A percentile compares a stretch with the other conserved stretches of the same genome.
Evolutionary conservation across 805 yeast species (phyloP).

Genomic region (Starmerella etchellsii): DNA sequence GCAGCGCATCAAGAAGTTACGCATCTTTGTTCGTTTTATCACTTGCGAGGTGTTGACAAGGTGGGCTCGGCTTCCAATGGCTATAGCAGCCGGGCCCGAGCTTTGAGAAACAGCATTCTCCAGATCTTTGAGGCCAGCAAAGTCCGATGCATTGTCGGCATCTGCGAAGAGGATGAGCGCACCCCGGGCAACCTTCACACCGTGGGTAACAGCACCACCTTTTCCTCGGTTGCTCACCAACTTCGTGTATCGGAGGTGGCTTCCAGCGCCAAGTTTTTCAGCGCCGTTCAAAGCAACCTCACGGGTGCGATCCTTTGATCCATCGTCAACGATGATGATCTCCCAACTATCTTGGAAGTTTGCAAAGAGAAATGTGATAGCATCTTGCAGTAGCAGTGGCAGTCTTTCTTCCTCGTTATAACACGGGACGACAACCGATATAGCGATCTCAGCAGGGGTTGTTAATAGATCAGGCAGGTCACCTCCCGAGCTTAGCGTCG

Average conservation of each 20-base stretch:
- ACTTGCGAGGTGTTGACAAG: constrained; percentile 94
- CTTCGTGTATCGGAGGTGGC: constrained; percentile 54
- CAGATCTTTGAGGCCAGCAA: constrained; percentile 50
- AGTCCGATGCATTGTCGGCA: constrained; percentile 92
- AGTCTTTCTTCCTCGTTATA: constrained; percentile 73
- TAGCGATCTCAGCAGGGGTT: constrained; percentile 31
- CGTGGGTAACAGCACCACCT: constrained; percentile 95
- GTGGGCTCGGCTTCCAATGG: constrained; percentile 91
- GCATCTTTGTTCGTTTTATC: constrained; percentile 75
- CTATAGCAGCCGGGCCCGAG: constrained; percentile 39
- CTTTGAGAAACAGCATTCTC: constrained; percentile 29
- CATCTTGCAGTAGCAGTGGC: constrained; percentile 30
- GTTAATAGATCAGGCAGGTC: constrained; percentile 10
- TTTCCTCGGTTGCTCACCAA: constrained; percentile 76
- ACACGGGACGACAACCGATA: constrained; percentile 86
- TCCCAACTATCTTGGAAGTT: constrained; percentile 42
- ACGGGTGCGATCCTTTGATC: constrained; percentile 70
- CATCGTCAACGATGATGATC: constrained; percentile 81
- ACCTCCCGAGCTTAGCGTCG: constrained; percentile 2
- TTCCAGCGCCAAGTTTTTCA: constrained; percentile 38
- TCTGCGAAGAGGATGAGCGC: constrained; percentile 74
- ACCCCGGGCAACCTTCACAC: constrained; percentile 66
- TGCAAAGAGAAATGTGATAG: constrained; percentile 37
- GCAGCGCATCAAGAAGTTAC: constrained; percentile 88
- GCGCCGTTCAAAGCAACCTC: constrained; percentile 55